Evolutionary conservation across 192 early-diverging fungal species (phyloP).

Genomic region (Phlyctochytrium bullatum): DNA sequence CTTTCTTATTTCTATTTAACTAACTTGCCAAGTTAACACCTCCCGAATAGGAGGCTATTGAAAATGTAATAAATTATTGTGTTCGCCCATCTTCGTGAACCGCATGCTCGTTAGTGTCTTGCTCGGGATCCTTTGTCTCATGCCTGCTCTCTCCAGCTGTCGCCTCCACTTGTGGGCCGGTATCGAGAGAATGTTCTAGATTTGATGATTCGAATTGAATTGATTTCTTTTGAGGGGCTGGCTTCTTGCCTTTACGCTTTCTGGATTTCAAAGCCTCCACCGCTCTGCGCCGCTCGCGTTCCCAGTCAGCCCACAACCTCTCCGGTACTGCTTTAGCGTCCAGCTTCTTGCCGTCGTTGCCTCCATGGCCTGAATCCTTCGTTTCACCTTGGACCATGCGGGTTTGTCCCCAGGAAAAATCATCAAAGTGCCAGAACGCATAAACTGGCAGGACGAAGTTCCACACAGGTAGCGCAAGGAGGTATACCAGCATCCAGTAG

Average conservation of each 20-base stretch:
- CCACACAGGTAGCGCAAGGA: slow-evolving; percentile 78
- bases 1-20: too few species aligned
- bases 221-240: too few species aligned
- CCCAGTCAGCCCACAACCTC: background rate
- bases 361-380: slow-evolving; percentile 1
- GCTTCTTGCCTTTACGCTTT: background rate
- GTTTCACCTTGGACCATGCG: slow-evolving; percentile 33
- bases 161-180: too few species aligned
- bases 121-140: too few species aligned
- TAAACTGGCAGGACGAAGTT: slow-evolving; percentile 84
- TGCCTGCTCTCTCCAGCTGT: too few species aligned
- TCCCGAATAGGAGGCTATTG: too few species aligned
- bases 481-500: slow-evolving; percentile 89
- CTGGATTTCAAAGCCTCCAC: background rate
- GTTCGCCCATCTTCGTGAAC: too few species aligned
- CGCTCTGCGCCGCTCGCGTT: background rate
- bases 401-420: slow-evolving; percentile 80
- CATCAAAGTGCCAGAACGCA: slow-evolving; percentile 91
- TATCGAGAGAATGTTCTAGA: too few species aligned
- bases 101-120: too few species aligned
- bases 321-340: background rate
- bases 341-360: background rate
- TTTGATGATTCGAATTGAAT: too few species aligned
- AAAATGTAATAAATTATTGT: too few species aligned
- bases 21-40: too few species aligned